These are phyloP conservation scores for Colletotrichum lini DNA, from an alignment of 2,329 filamentous ascomycete genomes.

Conservation along the genomic window DNA sequence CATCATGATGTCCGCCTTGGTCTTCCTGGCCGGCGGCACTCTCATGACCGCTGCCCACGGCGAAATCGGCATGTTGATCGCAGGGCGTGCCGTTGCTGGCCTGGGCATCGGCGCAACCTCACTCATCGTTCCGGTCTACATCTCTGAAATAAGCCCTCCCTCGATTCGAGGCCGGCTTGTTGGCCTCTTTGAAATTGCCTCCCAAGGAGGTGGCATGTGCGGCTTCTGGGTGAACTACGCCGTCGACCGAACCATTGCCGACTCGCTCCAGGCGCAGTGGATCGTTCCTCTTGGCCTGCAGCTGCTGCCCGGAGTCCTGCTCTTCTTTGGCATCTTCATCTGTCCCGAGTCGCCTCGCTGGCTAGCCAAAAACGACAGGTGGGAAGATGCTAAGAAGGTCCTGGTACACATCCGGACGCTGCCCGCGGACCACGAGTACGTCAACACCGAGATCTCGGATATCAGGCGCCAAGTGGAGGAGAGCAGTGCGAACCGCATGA, in stretches of 20 bases:
- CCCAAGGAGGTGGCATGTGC: slow-evolving; percentile 65
- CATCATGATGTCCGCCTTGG: slow-evolving; percentile 64
- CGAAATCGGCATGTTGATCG: slow-evolving; percentile 68
- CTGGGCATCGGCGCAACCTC: slow-evolving; percentile 65
- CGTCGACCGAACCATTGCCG: slow-evolving; percentile 46
- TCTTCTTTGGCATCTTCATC: slow-evolving; percentile 52
- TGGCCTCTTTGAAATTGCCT: slow-evolving; percentile 65
- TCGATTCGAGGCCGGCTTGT: slow-evolving; percentile 67
- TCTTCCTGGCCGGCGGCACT: slow-evolving; percentile 64
- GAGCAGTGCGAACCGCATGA: slow-evolving; percentile 56
- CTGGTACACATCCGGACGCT: slow-evolving; percentile 57
- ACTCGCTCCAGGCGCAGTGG: slow-evolving; percentile 52
- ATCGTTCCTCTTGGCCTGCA: slow-evolving; percentile 60
- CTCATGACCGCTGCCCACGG: slow-evolving; percentile 51
- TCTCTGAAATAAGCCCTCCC: slow-evolving; percentile 69
- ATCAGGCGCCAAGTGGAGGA: slow-evolving; percentile 68
- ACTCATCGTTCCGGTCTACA: slow-evolving; percentile 70
- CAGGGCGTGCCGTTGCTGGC: slow-evolving; percentile 67
- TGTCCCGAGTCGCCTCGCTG: slow-evolving; percentile 56
- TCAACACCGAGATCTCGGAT: slow-evolving; percentile 63
- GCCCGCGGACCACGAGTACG: slow-evolving; percentile 53
- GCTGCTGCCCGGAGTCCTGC: slow-evolving; percentile 54
- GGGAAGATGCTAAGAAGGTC: slow-evolving; percentile 55
- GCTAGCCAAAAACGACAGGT: slow-evolving; percentile 51
- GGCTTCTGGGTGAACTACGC: slow-evolving; percentile 58